Evolutionary conservation across 2,329 filamentous ascomycete genomes (phyloP).

Genomic region (Diaporthe batatas): DNA sequence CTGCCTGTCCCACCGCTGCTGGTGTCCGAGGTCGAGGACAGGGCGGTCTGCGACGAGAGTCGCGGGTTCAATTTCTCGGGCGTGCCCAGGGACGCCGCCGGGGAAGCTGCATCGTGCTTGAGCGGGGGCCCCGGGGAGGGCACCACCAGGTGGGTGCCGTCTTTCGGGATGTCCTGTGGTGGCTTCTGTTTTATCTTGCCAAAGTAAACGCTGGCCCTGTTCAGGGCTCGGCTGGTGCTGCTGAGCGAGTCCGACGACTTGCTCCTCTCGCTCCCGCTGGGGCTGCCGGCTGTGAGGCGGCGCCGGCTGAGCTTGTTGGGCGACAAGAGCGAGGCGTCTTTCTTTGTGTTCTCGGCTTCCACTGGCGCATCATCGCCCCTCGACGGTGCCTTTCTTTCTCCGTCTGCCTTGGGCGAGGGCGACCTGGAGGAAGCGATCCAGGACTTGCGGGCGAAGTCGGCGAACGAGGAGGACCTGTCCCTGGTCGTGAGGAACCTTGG

Average conservation of each 20-base stretch:
- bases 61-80: conserved; percentile 43
- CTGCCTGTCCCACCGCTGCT: conserved; percentile 40
- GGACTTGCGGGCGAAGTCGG: conserved; percentile 64
- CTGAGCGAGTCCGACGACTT: conserved; percentile 54
- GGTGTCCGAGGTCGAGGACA: conserved; percentile 41
- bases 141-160: conserved; percentile 45
- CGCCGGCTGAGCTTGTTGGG: conserved; percentile 49
- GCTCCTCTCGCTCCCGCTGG: conserved; percentile 49
- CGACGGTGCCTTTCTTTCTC: conserved; percentile 43
- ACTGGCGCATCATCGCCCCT: conserved; percentile 26
- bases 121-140: conserved; percentile 18
- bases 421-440: conserved; percentile 66
- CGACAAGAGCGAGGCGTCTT: conserved; percentile 48
- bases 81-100: conserved; percentile 28
- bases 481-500: conserved; percentile 52
- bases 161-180: conserved; percentile 52
- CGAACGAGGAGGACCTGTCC: conserved; percentile 61
- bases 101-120: conserved; percentile 44
- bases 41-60: conserved; percentile 58
- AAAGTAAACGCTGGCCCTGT: conserved; percentile 63
- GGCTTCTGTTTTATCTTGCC: conserved; percentile 65
- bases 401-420: conserved; percentile 57
- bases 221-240: conserved; percentile 55
- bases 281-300: conserved; percentile 48
- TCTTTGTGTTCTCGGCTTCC: conserved; percentile 4